A percentile compares a stretch with the other conserved stretches of the same genome.
Evolutionary conservation across 169 alveolate genomes (phyloP).

Genomic region (Plasmodium yoelii): DNA sequence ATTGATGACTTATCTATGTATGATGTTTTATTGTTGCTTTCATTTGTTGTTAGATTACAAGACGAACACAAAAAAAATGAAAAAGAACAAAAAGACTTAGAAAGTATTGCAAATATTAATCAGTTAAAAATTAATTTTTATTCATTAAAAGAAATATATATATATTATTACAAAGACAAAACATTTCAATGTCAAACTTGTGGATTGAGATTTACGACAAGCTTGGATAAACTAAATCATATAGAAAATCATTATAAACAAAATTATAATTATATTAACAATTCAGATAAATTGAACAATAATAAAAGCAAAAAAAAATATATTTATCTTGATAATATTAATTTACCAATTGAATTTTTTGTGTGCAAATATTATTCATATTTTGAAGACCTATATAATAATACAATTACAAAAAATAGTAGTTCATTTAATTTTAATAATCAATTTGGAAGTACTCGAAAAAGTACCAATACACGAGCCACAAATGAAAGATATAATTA

Average conservation of each 20-base stretch:
- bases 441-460: background rate
- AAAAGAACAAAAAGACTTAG: conserved; percentile 72
- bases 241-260: conserved; percentile 62
- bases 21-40: conserved; percentile 44
- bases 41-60: conserved; percentile 52
- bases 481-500: background rate
- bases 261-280: conserved; percentile 14
- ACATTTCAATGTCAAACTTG: conserved; percentile 64
- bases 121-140: conserved; percentile 28
- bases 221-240: conserved; percentile 71
- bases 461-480: background rate
- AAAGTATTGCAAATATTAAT: conserved; percentile 39
- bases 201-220: conserved; percentile 60
- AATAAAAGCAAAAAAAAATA: conserved; percentile 28
- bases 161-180: conserved; percentile 33
- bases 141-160: conserved; percentile 56
- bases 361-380: conserved; percentile 48
- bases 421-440: conserved; percentile 34
- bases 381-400: conserved; percentile 67
- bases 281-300: conserved; percentile 11
- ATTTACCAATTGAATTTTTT: conserved; percentile 68
- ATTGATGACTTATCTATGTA: conserved; percentile 53
- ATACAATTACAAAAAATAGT: conserved; percentile 52
- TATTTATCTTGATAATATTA: conserved; percentile 42
- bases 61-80: conserved; percentile 72